Evolutionary conservation across 2,329 filamentous ascomycete genomes (phyloP).

Genomic region (Botryotinia convoluta): DNA sequence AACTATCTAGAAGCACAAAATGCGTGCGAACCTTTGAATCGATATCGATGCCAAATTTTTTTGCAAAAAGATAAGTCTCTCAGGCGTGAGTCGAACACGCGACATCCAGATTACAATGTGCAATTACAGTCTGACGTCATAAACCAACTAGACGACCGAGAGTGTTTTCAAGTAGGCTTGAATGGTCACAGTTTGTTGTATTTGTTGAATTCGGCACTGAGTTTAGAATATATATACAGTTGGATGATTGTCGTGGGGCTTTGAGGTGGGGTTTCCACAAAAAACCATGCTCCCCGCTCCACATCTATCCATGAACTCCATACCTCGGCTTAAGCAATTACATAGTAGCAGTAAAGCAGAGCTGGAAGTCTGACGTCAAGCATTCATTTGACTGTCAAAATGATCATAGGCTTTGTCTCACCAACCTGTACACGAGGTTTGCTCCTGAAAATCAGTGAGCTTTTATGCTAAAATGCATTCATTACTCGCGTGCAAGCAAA

Average conservation of each 20-base stretch:
- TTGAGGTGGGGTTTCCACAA: neutral
- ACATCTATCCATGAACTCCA: neutral
- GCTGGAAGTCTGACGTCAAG: neutral
- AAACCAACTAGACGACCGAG: slow-evolving; percentile 14
- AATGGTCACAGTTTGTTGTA: slow-evolving; percentile 19
- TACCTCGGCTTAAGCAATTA: neutral
- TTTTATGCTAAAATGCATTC: neutral
- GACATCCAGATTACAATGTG: slow-evolving; percentile 4
- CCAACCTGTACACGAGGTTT: neutral
- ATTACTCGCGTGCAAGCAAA: neutral
- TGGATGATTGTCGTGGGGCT: neutral
- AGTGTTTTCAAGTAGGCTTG: slow-evolving; percentile 3
- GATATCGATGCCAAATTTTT: neutral
- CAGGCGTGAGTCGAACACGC: slow-evolving; percentile 10
- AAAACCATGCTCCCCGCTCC: neutral
- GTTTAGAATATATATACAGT: neutral
- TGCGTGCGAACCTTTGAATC: accelerated
- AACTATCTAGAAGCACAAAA: neutral
- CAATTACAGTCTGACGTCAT: slow-evolving; percentile 13
- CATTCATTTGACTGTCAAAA: neutral
- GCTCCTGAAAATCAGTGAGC: neutral
- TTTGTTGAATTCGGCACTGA: accelerated
- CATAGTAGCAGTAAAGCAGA: neutral
- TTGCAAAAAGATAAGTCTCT: neutral
- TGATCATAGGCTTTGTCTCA: neutral